A percentile compares a stretch with the other conserved stretches of the same genome.
Conservation (phyloP, 2,329 filamentous ascomycete genomes). For the Hansfordia pulvinata region DNA sequence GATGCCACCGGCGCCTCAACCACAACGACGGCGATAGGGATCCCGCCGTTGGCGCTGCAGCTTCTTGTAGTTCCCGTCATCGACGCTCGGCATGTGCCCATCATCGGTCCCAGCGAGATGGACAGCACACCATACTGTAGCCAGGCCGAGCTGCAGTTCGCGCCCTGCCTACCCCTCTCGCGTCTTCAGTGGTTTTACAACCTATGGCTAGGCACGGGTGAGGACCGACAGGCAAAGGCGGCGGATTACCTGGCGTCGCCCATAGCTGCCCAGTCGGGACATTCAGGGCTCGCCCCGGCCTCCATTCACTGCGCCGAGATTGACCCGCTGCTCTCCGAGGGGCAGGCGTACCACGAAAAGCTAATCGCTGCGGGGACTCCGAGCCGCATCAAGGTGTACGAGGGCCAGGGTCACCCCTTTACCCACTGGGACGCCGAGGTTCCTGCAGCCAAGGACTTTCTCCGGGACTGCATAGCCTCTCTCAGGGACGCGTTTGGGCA, state of each 20-base stretch:
- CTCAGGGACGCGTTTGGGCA: slow-evolving; percentile 11
- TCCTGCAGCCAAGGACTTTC: slow-evolving; percentile 17
- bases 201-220: slow-evolving; percentile 19
- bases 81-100: slow-evolving; percentile 19
- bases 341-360: slow-evolving; percentile 17
- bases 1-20: too few species aligned
- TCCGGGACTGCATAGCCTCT: slow-evolving; percentile 17
- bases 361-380: slow-evolving; percentile 15
- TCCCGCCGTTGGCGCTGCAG: slow-evolving; percentile 17
- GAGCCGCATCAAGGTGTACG: slow-evolving; percentile 19
- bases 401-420: slow-evolving; percentile 21
- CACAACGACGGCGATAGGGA: too few species aligned
- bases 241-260: slow-evolving; percentile 18
- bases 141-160: slow-evolving; percentile 16
- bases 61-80: slow-evolving; percentile 19
- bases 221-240: slow-evolving; percentile 12
- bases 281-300: slow-evolving; percentile 17
- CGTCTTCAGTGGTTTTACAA: slow-evolving; percentile 22
- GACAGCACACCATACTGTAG: slow-evolving; percentile 16
- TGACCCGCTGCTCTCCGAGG: slow-evolving; percentile 19
- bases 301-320: slow-evolving; percentile 19
- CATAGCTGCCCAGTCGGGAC: slow-evolving; percentile 17
- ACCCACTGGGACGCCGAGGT: slow-evolving; percentile 19
- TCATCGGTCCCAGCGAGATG: slow-evolving; percentile 13
- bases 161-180: slow-evolving; percentile 19